Base-by-base conservation (phyloP, 75 land plant genomes). In the Pseudotsuga menziesii region DNA sequence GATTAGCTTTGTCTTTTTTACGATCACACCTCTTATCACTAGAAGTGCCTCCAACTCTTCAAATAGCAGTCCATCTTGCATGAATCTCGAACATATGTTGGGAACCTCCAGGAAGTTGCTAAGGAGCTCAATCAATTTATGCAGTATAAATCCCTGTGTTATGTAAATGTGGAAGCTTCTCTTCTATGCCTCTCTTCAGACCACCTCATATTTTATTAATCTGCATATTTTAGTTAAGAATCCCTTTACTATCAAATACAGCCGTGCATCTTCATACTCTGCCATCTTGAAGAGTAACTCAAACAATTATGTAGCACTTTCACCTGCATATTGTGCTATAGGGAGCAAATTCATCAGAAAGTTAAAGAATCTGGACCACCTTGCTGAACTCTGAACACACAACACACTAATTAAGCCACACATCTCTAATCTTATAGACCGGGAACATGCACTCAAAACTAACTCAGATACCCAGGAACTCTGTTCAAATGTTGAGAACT, bases 401-500 rank as follows among this genome's bases (percentile, higher is more conserved):
- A 97, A 89, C 76, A 94, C 84, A 66, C 84, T 90, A 67, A 97
- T 91, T 32, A 97, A 84, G 44, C 85, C 88, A 84, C 98, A 94
- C 87, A 92, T 94, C 80, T 97, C 99, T 5, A 88, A 83, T 61
- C 99, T 85, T 56, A 97, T 92, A 59, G 97, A 87, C 64, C 92
- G 99, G 20, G 99, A 97, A 79, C 98, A 97, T 48, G 98, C 89
- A 88, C 98, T 94, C 35, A 97, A 75, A 55, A 93, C 91, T 56
- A 97, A 89, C 81, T 94, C 97, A 57, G 91, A 85, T 55, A 97
- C 97, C 99, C 99, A 97, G 54, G 97, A 94, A 16, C 97, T 94
- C 17, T 94, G 84, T 77, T 92, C n/a, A 84, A 97, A 94, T 58
- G 84, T n/a, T 77, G 88, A 78, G 12, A 97, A 79, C 27, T 85